Conservation (phyloP, 345 rosid genomes). For the Pelargonium nanum region DNA sequence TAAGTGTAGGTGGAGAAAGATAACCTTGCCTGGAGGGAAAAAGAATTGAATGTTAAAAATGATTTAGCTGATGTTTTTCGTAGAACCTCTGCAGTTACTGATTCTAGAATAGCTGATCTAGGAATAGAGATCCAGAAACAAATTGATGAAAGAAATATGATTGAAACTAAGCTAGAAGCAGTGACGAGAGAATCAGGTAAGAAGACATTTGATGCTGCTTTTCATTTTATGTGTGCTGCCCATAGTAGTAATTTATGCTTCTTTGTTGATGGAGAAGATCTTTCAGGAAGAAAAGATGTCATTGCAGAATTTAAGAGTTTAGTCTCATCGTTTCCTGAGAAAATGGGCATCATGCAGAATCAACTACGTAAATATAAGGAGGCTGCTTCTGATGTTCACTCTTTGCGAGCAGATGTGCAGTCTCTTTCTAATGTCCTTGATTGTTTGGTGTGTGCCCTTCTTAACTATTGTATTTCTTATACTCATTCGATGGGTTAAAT, state of each 20-base stretch:
- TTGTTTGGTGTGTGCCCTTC: slow-evolving; percentile 50
- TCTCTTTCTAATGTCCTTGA: slow-evolving; percentile 56
- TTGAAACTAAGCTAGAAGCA: slow-evolving; percentile 57
- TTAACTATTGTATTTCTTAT: neutral
- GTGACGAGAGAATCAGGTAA: slow-evolving; percentile 69
- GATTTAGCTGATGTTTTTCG: slow-evolving; percentile 67
- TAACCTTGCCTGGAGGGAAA: slow-evolving; percentile 71
- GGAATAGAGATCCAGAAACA: slow-evolving; percentile 56
- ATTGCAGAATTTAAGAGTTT: slow-evolving; percentile 76
- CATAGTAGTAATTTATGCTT: neutral
- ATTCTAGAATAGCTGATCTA: slow-evolving; percentile 54
- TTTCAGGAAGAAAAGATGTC: slow-evolving; percentile 80
- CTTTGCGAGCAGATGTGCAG: slow-evolving; percentile 70
- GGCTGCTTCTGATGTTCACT: slow-evolving; percentile 64
- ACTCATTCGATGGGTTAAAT: neutral
- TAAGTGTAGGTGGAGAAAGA: slow-evolving; percentile 77
- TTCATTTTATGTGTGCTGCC: slow-evolving; percentile 3
- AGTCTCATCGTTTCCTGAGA: slow-evolving; percentile 82
- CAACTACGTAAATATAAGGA: slow-evolving; percentile 65
- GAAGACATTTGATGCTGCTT: slow-evolving; percentile 11
- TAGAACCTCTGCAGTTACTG: slow-evolving; percentile 56
- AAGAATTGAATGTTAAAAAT: slow-evolving; percentile 57
- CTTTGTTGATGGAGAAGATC: slow-evolving; percentile 18
- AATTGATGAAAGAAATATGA: slow-evolving; percentile 42
- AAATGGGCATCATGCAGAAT: slow-evolving; percentile 75